Base-by-base conservation (phyloP, 2,329 filamentous ascomycete species). In the Botryosphaeria agaves region DNA sequence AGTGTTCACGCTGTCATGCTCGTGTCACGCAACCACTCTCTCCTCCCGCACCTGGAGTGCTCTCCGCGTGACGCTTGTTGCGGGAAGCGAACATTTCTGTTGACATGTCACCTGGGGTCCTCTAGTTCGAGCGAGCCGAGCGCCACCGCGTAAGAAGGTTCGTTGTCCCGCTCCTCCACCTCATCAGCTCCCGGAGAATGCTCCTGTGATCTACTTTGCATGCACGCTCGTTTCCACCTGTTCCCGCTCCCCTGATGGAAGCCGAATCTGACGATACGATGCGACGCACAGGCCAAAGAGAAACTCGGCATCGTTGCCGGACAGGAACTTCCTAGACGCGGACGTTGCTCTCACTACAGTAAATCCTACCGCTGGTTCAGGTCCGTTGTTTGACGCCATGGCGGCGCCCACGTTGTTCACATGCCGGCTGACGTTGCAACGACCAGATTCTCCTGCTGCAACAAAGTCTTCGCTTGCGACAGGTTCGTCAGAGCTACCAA, bases 301-400 rank as follows among this genome's bases (percentile, higher is more conserved):
- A 57, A 57, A 18, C 55, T 71, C 8, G 66, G 66, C 8, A 66
- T 69, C 30, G 56, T 61, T 19, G 60, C 61, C 12, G 66, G 66
- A 8, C 59, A 64, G 35, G 61, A 68, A 40, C 51, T 71, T 7
- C 64, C 66, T 14, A 51, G 56, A 23, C 59, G 59, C 11, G 66
- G 66, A 16, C 57, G 63, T 21, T 70, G 66, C 40, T 44, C 44
- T 26, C 66, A 70, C 41, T 70, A 70, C 37, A 45, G 52, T 18
- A 69, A 68, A 43, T 62, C 57, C 33, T 63, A 65, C 38, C 57
- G 66, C 19, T 69, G 66, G 66, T 70, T 70, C 44, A 51, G 61
- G 59, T 63, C 18, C 8, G 21, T 18, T 7, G 2, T n/a, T 29
- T 35, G 17, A 26, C 29, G 8, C 9, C 6, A 11, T 31, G 14